A percentile compares a stretch with the other conserved stretches of the same genome.
Evolutionary conservation across 306 rosid genomes (phyloP).

Genomic region (Quercus glauca): DNA sequence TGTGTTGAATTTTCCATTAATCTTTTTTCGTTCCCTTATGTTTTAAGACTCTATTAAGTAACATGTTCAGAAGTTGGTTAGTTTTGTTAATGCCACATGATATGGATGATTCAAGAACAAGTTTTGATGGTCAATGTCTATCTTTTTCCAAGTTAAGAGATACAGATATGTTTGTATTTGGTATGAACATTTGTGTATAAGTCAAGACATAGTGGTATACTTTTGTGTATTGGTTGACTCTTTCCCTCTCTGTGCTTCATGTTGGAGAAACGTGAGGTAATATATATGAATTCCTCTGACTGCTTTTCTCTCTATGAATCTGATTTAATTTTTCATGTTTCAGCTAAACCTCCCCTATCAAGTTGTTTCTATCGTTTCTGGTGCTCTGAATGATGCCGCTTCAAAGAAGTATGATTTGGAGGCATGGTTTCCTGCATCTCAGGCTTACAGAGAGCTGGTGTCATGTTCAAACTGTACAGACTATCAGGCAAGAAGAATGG

Average conservation of each 20-base stretch:
- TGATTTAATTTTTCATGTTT: conserved; percentile 4
- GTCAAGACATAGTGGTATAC: neutral
- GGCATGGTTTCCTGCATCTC: conserved; percentile 96
- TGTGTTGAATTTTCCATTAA: conserved; percentile 12
- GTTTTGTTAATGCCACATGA: neutral
- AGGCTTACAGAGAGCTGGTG: conserved; percentile 81
- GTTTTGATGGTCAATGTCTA: neutral
- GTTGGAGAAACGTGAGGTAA: neutral
- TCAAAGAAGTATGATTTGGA: conserved; percentile 95
- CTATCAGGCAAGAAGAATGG: conserved; percentile 85
- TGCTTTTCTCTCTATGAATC: neutral
- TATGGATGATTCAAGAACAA: neutral
- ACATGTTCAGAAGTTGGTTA: neutral
- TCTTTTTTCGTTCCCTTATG: neutral
- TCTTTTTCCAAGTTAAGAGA: neutral
- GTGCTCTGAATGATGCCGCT: conserved; percentile 98
- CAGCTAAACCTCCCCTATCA: conserved; percentile 87
- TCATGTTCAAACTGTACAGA: conserved; percentile 98
- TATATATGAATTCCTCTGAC: neutral
- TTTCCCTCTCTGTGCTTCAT: neutral
- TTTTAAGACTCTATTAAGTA: too few relatives aligned
- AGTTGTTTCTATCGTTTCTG: conserved; percentile 86
- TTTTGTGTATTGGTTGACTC: neutral
- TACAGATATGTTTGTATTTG: neutral
- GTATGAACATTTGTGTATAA: neutral